Conservation (phyloP, 208 protist species). For the Leishmania tarentolae region DNA sequence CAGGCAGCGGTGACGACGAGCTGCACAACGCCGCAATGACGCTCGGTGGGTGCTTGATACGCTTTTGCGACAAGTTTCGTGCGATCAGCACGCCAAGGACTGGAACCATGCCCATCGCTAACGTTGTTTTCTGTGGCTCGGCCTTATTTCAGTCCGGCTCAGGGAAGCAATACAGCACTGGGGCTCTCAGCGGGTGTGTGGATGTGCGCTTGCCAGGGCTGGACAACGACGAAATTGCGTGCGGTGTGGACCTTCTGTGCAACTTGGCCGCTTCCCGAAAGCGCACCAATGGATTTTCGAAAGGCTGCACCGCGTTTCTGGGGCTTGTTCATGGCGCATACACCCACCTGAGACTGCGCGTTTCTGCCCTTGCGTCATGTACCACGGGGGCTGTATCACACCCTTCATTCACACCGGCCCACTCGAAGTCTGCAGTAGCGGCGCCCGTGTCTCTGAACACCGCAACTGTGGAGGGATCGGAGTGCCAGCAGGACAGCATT, state of each 20-base stretch:
- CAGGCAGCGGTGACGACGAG: constrained; percentile 6
- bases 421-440: neutral
- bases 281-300: constrained; percentile 52
- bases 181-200: constrained; percentile 38
- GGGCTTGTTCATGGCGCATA: constrained; percentile 39
- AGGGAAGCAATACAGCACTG: constrained; percentile 16
- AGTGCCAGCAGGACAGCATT: neutral
- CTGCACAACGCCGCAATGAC: constrained; percentile 12
- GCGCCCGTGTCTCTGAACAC: neutral
- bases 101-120: constrained; percentile 56
- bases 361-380: neutral
- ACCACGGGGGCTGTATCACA: neutral
- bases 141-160: constrained; percentile 15
- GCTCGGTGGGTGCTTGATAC: constrained; percentile 55
- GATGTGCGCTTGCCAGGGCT: constrained; percentile 64
- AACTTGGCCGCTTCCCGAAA: constrained; percentile 47
- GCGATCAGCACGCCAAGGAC: constrained; percentile 61
- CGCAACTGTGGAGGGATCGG: neutral
- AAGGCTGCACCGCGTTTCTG: constrained; percentile 52
- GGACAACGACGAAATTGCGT: constrained; percentile 58
- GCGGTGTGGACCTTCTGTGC: constrained; percentile 62
- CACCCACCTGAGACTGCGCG: constrained; percentile 10
- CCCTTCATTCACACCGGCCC: neutral
- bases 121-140: constrained; percentile 68
- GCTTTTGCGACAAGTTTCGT: constrained; percentile 65